phyloP scores from a whole-genome alignment of 148 eudicot species.

The Cornus suecica region DNA sequence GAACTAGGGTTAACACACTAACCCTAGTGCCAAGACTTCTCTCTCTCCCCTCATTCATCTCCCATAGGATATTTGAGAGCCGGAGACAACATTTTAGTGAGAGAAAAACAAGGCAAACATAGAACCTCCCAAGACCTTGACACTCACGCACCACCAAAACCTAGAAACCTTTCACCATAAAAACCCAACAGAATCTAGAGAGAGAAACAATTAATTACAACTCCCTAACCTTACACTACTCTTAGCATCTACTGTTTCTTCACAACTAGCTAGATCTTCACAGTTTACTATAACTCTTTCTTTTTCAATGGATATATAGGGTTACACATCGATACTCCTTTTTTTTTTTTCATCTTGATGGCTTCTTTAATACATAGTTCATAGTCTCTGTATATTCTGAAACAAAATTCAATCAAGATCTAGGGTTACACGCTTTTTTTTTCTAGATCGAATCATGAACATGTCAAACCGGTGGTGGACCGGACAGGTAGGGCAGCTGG shows the following conservation, averaged over 20 bases:
- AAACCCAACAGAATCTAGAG: not conserved
- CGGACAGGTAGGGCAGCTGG: slow-evolving; percentile 21
- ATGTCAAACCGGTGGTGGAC: slow-evolving; percentile 46
- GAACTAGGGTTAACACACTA: too few species aligned
- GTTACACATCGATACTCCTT: too few species aligned
- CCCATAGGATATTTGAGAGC: not conserved
- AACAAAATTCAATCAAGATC: slow-evolving; percentile 7
- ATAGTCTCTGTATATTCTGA: not conserved
- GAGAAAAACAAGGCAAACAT: slow-evolving; percentile 10
- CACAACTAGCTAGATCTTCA: too few species aligned
- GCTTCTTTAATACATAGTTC: not conserved
- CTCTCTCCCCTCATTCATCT: not conserved
- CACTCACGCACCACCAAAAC: slow-evolving; percentile 7
- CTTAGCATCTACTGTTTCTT: too few species aligned
- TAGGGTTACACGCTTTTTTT: not conserved
- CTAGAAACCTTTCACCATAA: not conserved
- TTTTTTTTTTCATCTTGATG: not conserved
- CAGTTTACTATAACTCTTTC: too few species aligned
- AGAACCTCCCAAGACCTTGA: slow-evolving; percentile 5
- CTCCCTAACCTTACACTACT: not conserved
- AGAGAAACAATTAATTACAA: not conserved
- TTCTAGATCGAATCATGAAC: not conserved
- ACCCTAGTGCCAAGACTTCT: slow-evolving; percentile 1
- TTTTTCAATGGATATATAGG: too few species aligned
- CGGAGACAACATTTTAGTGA: not conserved